Conservation (phyloP, 1,284 basidiomycete species). For the Irpex rosettiformis region DNA sequence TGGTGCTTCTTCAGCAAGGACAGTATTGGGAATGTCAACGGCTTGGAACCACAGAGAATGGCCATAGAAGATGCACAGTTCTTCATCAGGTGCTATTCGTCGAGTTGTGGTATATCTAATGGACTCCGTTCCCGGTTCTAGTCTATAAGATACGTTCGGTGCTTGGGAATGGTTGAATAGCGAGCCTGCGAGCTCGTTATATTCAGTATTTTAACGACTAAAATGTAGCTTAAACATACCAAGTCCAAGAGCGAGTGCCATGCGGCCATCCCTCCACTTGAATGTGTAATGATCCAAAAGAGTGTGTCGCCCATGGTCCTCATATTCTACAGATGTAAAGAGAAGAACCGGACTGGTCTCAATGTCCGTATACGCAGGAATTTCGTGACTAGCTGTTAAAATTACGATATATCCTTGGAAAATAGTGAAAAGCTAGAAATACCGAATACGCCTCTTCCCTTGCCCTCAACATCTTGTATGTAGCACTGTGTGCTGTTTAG, state of each 20-base stretch:
- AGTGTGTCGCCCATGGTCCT: constrained; percentile 63
- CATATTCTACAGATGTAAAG: constrained; percentile 71
- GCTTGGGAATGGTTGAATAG: constrained; percentile 74
- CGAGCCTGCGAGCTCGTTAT: constrained; percentile 48
- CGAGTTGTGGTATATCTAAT: constrained; percentile 66
- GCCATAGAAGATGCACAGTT: constrained; percentile 80
- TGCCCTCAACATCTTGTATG: constrained; percentile 37
- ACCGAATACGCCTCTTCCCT: constrained; percentile 70
- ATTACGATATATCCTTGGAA: neutral
- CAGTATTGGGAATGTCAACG: constrained; percentile 22
- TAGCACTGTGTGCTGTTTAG: constrained; percentile 35
- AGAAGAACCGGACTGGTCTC: constrained; percentile 89
- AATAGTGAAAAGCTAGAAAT: constrained; percentile 8
- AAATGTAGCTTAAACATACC: constrained; percentile 43
- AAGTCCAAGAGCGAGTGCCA: constrained; percentile 86
- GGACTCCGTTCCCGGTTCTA: constrained; percentile 51
- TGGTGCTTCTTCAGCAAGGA: constrained; percentile 5
- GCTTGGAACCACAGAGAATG: constrained; percentile 63
- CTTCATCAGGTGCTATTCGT: constrained; percentile 56
- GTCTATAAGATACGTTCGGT: constrained; percentile 71
- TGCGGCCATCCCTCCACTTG: constrained; percentile 74
- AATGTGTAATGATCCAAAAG: constrained; percentile 85
- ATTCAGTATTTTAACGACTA: neutral
- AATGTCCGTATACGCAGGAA: constrained; percentile 64
- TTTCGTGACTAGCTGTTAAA: constrained; percentile 49